Evolutionary conservation across 768 basidiomycete species (phyloP).

Genomic region (Termitomyces sp.): DNA sequence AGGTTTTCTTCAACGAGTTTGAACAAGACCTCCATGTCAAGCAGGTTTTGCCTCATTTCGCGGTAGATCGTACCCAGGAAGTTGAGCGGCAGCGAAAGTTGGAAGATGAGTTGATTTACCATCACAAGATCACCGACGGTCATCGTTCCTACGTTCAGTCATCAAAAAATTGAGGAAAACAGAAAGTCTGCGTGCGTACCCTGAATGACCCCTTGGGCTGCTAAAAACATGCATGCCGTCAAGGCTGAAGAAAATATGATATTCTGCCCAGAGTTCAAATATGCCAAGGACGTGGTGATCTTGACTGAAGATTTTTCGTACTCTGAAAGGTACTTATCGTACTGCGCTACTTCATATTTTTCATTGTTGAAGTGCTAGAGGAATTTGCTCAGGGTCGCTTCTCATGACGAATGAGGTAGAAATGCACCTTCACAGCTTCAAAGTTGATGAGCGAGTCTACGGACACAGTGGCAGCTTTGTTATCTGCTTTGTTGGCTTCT

Average conservation of each 20-base stretch:
- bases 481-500: conserved; percentile 94
- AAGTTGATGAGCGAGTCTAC: conserved; percentile 98
- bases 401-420: background rate
- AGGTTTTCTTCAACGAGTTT: conserved; percentile 81
- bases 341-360: conserved; percentile 82
- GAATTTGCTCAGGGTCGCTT: background rate
- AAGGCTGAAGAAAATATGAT: conserved; percentile 92
- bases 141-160: conserved; percentile 73
- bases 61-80: conserved; percentile 97
- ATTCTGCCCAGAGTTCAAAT: conserved; percentile 94
- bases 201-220: conserved; percentile 89
- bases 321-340: conserved; percentile 79
- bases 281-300: conserved; percentile 91
- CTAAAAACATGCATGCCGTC: conserved; percentile 94
- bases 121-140: conserved; percentile 98
- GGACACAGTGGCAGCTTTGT: conserved; percentile 88
- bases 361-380: conserved; percentile 96
- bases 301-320: conserved; percentile 93
- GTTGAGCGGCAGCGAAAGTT: conserved; percentile 92
- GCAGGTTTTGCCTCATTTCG: conserved; percentile 89
- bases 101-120: conserved; percentile 98
- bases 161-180: background rate
- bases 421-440: conserved; percentile 90
- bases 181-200: conserved; percentile 42
- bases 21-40: conserved; percentile 97